phyloP scores from a whole-genome alignment of 23 red algal species.

The Gracilaria vermiculophylla region DNA sequence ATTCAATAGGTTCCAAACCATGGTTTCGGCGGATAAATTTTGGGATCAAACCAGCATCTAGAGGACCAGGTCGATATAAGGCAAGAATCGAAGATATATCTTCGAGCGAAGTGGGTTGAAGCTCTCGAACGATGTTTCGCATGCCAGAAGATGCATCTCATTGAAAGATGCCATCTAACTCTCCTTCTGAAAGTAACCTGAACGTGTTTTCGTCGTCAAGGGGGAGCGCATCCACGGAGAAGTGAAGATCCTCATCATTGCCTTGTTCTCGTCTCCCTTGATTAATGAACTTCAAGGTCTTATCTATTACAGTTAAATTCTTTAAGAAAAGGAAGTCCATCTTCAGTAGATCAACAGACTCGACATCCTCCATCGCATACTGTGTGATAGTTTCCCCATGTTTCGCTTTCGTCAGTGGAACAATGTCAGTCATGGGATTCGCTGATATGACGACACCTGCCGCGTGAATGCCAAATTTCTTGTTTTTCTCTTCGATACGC shows the following conservation, averaged over 20 bases:
- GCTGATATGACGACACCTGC: slow-evolving; percentile 95
- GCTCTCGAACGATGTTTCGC: slow-evolving; percentile 83
- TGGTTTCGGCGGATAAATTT: slow-evolving; percentile 89
- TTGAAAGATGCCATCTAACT: slow-evolving; percentile 93
- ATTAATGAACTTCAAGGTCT: slow-evolving; percentile 57
- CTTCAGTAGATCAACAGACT: slow-evolving; percentile 85
- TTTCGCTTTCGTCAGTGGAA: slow-evolving; percentile 85
- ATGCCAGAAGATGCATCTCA: slow-evolving; percentile 92
- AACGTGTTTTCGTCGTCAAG: slow-evolving; percentile 81
- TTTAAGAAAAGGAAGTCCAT: slow-evolving; percentile 97
- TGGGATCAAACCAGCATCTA: slow-evolving; percentile 92
- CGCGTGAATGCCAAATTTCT: slow-evolving; percentile 91
- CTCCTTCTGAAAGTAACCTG: slow-evolving; percentile 67
- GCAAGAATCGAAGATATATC: slow-evolving; percentile 96
- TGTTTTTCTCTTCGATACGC: slow-evolving; percentile 88
- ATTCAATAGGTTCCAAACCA: slow-evolving; percentile 76
- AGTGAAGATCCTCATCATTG: slow-evolving; percentile 50
- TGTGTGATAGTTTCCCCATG: slow-evolving; percentile 95
- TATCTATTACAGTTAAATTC: slow-evolving; percentile 86
- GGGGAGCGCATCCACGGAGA: slow-evolving; percentile 60
- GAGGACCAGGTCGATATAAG: slow-evolving; percentile 92
- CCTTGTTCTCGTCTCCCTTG: slow-evolving; percentile 17
- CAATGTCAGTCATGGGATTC: slow-evolving; percentile 75
- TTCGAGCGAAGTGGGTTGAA: slow-evolving; percentile 77
- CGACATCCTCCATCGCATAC: slow-evolving; percentile 98